These are phyloP conservation scores for Beauveria sp. DNA, from an alignment of 2,329 filamentous ascomycete genomes.

Conservation along the genomic window DNA sequence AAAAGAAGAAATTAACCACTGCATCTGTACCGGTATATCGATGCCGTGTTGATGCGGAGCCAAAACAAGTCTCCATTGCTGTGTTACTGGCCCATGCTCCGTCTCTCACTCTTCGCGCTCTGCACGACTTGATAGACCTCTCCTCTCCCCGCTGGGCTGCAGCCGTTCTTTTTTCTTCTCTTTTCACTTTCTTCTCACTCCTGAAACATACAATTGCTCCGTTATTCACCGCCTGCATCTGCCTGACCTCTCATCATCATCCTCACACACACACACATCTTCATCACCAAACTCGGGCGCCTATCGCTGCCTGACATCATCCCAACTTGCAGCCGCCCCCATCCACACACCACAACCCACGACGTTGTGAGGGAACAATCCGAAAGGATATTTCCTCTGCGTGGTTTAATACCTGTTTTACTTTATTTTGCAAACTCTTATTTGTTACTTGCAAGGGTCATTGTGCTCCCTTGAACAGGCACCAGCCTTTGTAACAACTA, in stretches of 20 bases:
- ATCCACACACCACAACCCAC: neutral
- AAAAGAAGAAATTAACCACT: neutral
- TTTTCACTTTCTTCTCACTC: neutral
- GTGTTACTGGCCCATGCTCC: slow-evolving; percentile 7
- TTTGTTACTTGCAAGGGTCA: neutral
- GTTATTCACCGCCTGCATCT: slow-evolving; percentile 7
- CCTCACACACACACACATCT: neutral
- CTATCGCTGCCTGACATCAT: slow-evolving; percentile 9
- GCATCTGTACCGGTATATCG: neutral
- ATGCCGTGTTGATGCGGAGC: slow-evolving; percentile 9
- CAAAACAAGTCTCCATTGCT: slow-evolving; percentile 4
- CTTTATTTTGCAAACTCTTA: neutral
- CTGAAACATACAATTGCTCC: slow-evolving; percentile 4
- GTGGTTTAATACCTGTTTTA: neutral
- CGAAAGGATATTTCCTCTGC: neutral
- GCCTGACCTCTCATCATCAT: neutral
- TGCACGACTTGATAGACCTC: slow-evolving; percentile 10
- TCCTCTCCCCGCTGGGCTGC: slow-evolving; percentile 3
- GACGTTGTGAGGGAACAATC: neutral
- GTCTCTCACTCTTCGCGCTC: too few relatives aligned
- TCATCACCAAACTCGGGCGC: neutral
- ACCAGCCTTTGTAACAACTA: neutral
- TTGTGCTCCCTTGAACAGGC: neutral
- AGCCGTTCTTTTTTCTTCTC: neutral
- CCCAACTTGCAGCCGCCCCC: neutral